Percentiles rank a stretch among this genome's conserved stretches.
Conservation (phyloP, 805 yeast species). For the Starmerella apicola region DNA sequence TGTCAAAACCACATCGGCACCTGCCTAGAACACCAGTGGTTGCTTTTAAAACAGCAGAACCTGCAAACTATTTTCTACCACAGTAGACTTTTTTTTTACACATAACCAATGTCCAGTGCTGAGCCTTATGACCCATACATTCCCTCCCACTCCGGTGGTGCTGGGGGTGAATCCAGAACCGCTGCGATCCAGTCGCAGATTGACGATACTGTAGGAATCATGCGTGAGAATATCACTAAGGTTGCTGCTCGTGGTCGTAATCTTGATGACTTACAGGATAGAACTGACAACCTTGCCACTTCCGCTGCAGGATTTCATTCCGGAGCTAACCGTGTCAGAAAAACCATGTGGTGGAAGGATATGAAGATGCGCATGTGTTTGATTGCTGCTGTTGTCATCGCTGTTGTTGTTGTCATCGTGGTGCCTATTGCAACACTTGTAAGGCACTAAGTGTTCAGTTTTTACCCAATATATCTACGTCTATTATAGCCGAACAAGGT, state of each 20-base stretch:
- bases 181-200: constrained; percentile 86
- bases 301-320: constrained; percentile 90
- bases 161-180: constrained; percentile 33
- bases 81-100: not conserved
- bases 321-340: constrained; percentile 94
- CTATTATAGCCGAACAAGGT: too few relatives aligned
- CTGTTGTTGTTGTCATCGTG: constrained; percentile 70
- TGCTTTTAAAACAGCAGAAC: too few relatives aligned
- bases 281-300: constrained; percentile 83
- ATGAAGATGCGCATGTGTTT: constrained; percentile 90
- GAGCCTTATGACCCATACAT: constrained; percentile 80
- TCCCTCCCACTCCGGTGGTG: constrained; percentile 33
- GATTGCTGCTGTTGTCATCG: constrained; percentile 62
- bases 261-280: constrained; percentile 79
- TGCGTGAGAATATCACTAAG: constrained; percentile 93
- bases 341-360: constrained; percentile 99
- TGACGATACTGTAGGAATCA: constrained; percentile 91
- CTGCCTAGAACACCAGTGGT: too few relatives aligned
- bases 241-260: constrained; percentile 94
- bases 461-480: too few relatives aligned
- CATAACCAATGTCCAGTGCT: constrained; percentile 49
- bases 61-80: too few relatives aligned
- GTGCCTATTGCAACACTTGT: constrained; percentile 92
- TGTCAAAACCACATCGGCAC: too few relatives aligned
- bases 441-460: too few relatives aligned